Conservation (phyloP, 805 yeast genomes). For the Blastobotrys terrestris region DNA sequence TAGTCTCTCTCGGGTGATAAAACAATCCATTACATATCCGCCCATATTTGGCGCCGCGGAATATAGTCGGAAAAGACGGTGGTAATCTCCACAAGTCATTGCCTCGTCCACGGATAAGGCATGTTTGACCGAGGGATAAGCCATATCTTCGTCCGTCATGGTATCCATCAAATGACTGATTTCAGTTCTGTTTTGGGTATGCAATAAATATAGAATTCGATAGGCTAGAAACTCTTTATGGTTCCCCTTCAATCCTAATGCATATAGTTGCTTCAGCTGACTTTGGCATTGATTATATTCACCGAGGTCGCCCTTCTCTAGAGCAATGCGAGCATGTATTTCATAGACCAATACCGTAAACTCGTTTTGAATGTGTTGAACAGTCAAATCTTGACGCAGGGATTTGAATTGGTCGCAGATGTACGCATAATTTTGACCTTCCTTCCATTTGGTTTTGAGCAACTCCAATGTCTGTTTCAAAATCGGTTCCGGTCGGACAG, state of each 20-base stretch:
- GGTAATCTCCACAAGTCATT: constrained; percentile 43
- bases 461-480: constrained; percentile 51
- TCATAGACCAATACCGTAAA: constrained; percentile 79
- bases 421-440: constrained; percentile 61
- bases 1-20: constrained; percentile 54
- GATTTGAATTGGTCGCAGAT: constrained; percentile 87
- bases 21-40: constrained; percentile 43
- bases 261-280: constrained; percentile 61
- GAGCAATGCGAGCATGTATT: constrained; percentile 79
- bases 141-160: constrained; percentile 20
- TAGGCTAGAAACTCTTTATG: constrained; percentile 65
- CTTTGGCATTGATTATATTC: constrained; percentile 95
- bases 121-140: constrained; percentile 26
- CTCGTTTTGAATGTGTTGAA: constrained; percentile 74
- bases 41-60: constrained; percentile 38
- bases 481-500: constrained; percentile 67
- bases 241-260: constrained; percentile 33
- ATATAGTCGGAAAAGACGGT: constrained; percentile 43
- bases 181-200: constrained; percentile 62
- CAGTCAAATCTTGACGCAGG: constrained; percentile 86
- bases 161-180: constrained; percentile 38
- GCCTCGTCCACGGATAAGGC: constrained; percentile 36
- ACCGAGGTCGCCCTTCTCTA: constrained; percentile 78
- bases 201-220: constrained; percentile 63
- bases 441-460: constrained; percentile 48